Evolutionary conservation across 768 basidiomycete species (phyloP), one percentile per base, ranked within the genome.

Genomic region (Boletus tomentosulus): DNA sequence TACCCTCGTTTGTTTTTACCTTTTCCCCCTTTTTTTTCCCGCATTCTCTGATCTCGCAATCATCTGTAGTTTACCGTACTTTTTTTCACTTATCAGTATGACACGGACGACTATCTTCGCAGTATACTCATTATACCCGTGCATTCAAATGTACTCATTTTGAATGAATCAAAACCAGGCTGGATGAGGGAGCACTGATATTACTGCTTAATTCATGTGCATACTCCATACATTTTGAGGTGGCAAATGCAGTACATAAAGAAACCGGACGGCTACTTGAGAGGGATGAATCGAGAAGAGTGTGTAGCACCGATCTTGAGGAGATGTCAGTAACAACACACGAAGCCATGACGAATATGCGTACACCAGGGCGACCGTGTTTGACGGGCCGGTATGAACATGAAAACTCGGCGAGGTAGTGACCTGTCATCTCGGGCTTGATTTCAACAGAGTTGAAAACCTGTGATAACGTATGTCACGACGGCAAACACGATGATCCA

Each of bases 381-480:
- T 95, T 95, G 75, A 99, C 96, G 66, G 96, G 96, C 71, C 89
- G 84, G 88, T 97, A 98, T 57, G 96, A 93, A 79, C 90, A 91
- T 30, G 91, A 91, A 78, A 91, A 92, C 78, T 99, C 97, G 59
- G 82, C 97, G 70, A 98, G 93, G 79, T 99, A 98, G 85, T 96
- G 95, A 55, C 97, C 97, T 59, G 89, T 92, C 97, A 99, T 99
- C 76, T 99, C 97, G 61, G 97, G 95, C 81, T 96, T 98, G 81
- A 98, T 95, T 77, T 98, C 96, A 59, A 98, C 93, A 41, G 92
- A 86, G 80, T 92, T 93, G 81, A 93, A 93, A 57, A 87, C 85
- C 89, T 92, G 39, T 37, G 19, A 59, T 31, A 45, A 48, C 27
- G 41, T 41, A 31, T 6, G 47, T 53, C 38, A 59, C 16, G 13